Evolutionary conservation across 345 rosid species (phyloP).

Genomic region (Noccaea caerulescens): DNA sequence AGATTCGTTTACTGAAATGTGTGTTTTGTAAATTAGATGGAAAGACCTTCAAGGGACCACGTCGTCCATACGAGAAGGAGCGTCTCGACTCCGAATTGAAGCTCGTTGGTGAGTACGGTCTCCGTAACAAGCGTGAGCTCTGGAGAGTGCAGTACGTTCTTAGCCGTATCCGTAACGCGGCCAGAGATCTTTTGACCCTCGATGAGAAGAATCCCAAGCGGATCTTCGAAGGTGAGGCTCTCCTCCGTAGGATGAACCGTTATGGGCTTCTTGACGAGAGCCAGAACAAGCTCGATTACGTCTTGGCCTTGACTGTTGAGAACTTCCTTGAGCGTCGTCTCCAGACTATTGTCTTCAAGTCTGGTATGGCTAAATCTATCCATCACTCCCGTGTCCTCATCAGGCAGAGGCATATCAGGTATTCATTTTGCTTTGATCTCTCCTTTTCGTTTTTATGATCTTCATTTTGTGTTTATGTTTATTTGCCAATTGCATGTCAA

Average conservation of each 20-base stretch:
- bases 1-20: constrained; percentile 1
- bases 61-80: constrained; percentile 72
- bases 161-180: constrained; percentile 68
- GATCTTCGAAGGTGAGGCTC: constrained; percentile 71
- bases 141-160: constrained; percentile 70
- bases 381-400: constrained; percentile 73
- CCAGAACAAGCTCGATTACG: constrained; percentile 80
- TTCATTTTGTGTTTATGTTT: too few relatives aligned
- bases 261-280: constrained; percentile 69
- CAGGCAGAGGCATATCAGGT: constrained; percentile 76
- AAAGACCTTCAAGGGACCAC: constrained; percentile 65
- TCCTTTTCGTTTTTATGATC: too few relatives aligned
- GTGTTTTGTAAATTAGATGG: constrained; percentile 47
- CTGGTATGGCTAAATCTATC: constrained; percentile 75
- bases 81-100: constrained; percentile 68
- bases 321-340: constrained; percentile 74
- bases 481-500: too few relatives aligned
- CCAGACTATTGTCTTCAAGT: constrained; percentile 67
- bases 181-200: constrained; percentile 62
- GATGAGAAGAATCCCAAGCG: constrained; percentile 65
- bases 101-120: constrained; percentile 70
- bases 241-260: constrained; percentile 62
- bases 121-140: constrained; percentile 67
- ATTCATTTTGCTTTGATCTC: neutral
- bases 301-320: constrained; percentile 71